A percentile compares a stretch with the other conserved stretches of the same genome.
Conservation (phyloP, 192 early-diverging fungal genomes). For the Umbelopsis vinacea region DNA sequence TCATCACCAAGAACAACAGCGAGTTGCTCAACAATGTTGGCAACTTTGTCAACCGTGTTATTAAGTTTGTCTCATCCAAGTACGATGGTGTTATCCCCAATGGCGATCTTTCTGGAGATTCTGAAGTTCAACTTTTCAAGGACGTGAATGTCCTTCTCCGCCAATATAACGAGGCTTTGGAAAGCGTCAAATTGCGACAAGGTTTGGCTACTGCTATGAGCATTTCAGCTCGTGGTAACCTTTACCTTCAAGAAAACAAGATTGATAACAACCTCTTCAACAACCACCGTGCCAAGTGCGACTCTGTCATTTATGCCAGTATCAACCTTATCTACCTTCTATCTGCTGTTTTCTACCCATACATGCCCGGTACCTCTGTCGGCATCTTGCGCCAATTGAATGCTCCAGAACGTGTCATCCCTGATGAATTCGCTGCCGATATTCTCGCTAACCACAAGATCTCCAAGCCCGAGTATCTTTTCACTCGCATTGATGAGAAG, state of each 20-base stretch:
- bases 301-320: slow-evolving; percentile 82
- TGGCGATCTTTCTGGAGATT: slow-evolving; percentile 52
- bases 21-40: slow-evolving; percentile 95
- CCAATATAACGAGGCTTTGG: slow-evolving; percentile 78
- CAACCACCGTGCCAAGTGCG: slow-evolving; percentile 78
- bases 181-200: slow-evolving; percentile 81
- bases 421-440: slow-evolving; percentile 77
- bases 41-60: slow-evolving; percentile 97
- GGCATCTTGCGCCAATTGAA: slow-evolving; percentile 86
- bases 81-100: slow-evolving; percentile 85
- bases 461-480: slow-evolving; percentile 89
- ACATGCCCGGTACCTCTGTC: slow-evolving; percentile 87
- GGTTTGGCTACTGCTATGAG: slow-evolving; percentile 91
- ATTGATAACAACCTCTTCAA: slow-evolving; percentile 89
- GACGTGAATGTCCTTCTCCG: slow-evolving; percentile 81
- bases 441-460: slow-evolving; percentile 84
- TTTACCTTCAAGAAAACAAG: slow-evolving; percentile 92
- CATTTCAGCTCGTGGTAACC: slow-evolving; percentile 93
- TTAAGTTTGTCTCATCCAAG: slow-evolving; percentile 93
- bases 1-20: slow-evolving; percentile 93
- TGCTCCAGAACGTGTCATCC: slow-evolving; percentile 74
- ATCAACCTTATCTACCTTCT: slow-evolving; percentile 92
- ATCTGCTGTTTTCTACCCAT: slow-evolving; percentile 85
- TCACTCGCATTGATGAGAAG: slow-evolving; percentile 87
- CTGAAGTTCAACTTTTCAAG: slow-evolving; percentile 75